Evolutionary conservation across 2,329 filamentous ascomycete species (phyloP).

Genomic region (Aspergillus quadricinctus): DNA sequence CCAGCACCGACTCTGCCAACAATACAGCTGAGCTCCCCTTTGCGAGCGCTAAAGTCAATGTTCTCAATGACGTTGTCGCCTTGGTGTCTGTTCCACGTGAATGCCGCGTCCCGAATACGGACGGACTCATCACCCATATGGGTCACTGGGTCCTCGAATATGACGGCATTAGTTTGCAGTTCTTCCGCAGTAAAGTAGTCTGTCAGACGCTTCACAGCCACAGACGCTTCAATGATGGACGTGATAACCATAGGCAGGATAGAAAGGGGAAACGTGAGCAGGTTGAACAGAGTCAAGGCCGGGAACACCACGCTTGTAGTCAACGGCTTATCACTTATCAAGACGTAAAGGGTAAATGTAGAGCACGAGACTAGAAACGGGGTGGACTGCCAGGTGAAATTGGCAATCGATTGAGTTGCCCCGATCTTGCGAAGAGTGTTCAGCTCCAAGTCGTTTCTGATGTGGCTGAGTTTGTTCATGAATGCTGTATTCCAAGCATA

Average conservation of each 20-base stretch:
- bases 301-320: conserved; percentile 96
- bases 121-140: conserved; percentile 82
- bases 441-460: conserved; percentile 91
- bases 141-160: conserved; percentile 62
- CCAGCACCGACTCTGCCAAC: conserved; percentile 92
- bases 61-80: conserved; percentile 65
- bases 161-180: conserved; percentile 78
- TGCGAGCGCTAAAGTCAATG: conserved; percentile 83
- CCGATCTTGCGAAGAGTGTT: conserved; percentile 96
- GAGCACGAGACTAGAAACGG: conserved; percentile 97
- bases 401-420: conserved; percentile 86
- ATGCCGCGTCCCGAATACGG: conserved; percentile 75
- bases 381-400: conserved; percentile 97
- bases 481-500: conserved; percentile 97
- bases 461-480: conserved; percentile 94
- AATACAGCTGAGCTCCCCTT: conserved; percentile 88
- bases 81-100: conserved; percentile 90
- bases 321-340: conserved; percentile 73
- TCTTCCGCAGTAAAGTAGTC: conserved; percentile 84
- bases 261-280: conserved; percentile 89
- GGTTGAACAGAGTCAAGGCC: conserved; percentile 86
- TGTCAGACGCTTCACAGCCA: conserved; percentile 81
- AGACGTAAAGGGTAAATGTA: conserved; percentile 90
- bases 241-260: conserved; percentile 98
- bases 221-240: conserved; percentile 90